These are phyloP conservation scores for Vitis cinerea DNA, from an alignment of 164 flowering plant species.

Conservation along the genomic window DNA sequence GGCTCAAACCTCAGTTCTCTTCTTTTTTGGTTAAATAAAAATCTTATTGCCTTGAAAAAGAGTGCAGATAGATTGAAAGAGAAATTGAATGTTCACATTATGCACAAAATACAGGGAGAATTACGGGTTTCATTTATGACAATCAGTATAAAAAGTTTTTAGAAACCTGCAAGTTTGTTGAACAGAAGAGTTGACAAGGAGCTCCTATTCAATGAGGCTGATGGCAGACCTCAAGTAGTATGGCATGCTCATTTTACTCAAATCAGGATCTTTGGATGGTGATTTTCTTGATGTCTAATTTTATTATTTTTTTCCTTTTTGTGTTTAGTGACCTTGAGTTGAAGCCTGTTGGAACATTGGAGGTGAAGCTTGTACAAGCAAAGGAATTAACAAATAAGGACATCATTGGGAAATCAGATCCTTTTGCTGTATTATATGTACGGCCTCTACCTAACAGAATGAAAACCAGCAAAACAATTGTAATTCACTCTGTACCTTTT, in stretches of 20 bases:
- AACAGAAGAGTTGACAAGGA: too few relatives aligned
- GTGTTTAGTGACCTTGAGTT: slow-evolving; percentile 79
- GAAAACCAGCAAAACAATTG: slow-evolving; percentile 84
- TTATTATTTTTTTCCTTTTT: neutral
- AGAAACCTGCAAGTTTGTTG: too few relatives aligned
- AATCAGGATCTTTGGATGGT: neutral
- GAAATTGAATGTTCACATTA: too few relatives aligned
- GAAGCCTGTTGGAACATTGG: slow-evolving; percentile 88
- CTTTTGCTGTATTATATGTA: slow-evolving; percentile 77
- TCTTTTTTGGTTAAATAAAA: too few relatives aligned
- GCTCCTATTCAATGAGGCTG: too few relatives aligned
- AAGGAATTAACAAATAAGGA: slow-evolving; percentile 90
- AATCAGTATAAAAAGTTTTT: too few relatives aligned
- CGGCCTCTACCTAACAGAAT: slow-evolving; percentile 85
- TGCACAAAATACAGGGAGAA: too few relatives aligned
- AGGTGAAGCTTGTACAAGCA: slow-evolving; percentile 98
- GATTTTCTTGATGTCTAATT: neutral
- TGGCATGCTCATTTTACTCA: too few relatives aligned
- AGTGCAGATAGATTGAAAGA: too few relatives aligned
- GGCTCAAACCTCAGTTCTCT: neutral
- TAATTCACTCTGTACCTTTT: slow-evolving; percentile 30
- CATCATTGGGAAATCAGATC: slow-evolving; percentile 94
- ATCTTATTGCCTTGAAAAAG: too few relatives aligned
- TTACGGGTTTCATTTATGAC: too few relatives aligned
- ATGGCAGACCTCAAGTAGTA: too few relatives aligned